Conservation (phyloP, 805 yeast genomes). For the Myxozyma udenii region DNA sequence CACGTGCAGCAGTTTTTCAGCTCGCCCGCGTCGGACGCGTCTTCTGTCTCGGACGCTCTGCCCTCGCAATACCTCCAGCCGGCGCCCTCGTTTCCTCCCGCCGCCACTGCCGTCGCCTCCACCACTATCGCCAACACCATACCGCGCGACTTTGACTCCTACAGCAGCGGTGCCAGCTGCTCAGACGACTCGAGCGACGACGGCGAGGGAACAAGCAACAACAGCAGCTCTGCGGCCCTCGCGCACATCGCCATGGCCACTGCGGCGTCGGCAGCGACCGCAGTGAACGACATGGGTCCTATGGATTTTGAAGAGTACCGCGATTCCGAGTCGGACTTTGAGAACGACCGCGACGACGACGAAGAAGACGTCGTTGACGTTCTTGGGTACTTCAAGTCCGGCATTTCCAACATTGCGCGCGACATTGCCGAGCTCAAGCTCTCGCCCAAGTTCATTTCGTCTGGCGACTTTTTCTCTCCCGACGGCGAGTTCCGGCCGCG, state of each 20-base stretch:
- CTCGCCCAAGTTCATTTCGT: conserved; percentile 16
- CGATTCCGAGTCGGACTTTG: conserved; percentile 9
- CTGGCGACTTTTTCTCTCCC: conserved; percentile 11
- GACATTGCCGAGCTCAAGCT: conserved; percentile 28
- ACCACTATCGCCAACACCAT: conserved; percentile 2
- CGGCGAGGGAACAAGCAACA: not conserved
- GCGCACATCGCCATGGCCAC: not conserved
- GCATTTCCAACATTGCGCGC: conserved; percentile 26
- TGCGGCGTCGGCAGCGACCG: not conserved
- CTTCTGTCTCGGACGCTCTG: not conserved
- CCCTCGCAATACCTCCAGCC: not conserved
- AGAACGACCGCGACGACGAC: conserved; percentile 19
- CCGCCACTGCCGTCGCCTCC: not conserved
- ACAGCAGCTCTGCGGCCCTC: not conserved
- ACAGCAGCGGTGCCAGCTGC: conserved; percentile 1
- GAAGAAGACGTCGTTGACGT: conserved; percentile 18
- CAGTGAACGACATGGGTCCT: not conserved
- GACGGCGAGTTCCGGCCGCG: conserved; percentile 9
- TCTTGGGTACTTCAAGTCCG: conserved; percentile 24
- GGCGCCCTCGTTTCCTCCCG: conserved; percentile 1
- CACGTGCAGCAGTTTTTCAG: not conserved
- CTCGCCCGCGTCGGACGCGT: not conserved
- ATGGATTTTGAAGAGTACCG: not conserved
- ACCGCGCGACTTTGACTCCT: not conserved
- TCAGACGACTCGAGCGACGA: conserved; percentile 4